Evolutionary conservation across 345 rosid species (phyloP), one percentile per base, ranked within the genome.

Genomic region (Clausena lansium): DNA sequence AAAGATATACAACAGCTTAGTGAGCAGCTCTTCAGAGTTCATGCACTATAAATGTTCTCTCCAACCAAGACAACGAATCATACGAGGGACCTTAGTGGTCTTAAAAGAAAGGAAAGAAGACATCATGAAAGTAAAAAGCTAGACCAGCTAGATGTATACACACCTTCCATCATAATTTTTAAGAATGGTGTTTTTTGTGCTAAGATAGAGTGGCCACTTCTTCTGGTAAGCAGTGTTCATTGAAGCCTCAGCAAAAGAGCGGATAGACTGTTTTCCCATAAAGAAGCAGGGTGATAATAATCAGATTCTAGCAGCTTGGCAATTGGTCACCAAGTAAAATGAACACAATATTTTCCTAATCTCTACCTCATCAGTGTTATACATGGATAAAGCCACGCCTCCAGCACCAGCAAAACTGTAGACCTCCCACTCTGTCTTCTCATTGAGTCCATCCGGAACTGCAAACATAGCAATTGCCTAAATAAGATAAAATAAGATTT

Each of bases 91-190:
- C 22, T 6, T 47, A 75, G 64, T n/a, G 47, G 9, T 50, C 68
- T 32, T 25, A 19, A 67, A 72, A 66, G 65, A 28, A 41, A 17
- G n/a, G 67, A 28, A 15, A 22, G 4, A n/a, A 9, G 41, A 52
- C 39, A 35, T 32, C 17, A 78, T 1, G 25, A 60, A 67, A 24
- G 60, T 33, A 38, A 67, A 47, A 38, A 20, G 60, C 22, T 20
- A 55, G 14, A 27, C 1, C 32, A 62, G 32, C 22, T 36, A 65
- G 68, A 39, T 65, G 19, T 81, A 71, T 80, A 93, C 82, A 71
- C 80, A 93, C 98, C 98, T 95, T 84, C 98, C 99, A 79, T 94
- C 99, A 76, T 95, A 94, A 72, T 86, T 84, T 88, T 95, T 95
- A 57, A 95, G 95, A 84, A 93, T 95, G 70, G 98, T 94, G 80